A percentile compares a stretch with the other conserved stretches of the same genome.
phyloP scores from a whole-genome alignment of 1,284 basidiomycete species.

The Coniferiporia sulphurascens region DNA sequence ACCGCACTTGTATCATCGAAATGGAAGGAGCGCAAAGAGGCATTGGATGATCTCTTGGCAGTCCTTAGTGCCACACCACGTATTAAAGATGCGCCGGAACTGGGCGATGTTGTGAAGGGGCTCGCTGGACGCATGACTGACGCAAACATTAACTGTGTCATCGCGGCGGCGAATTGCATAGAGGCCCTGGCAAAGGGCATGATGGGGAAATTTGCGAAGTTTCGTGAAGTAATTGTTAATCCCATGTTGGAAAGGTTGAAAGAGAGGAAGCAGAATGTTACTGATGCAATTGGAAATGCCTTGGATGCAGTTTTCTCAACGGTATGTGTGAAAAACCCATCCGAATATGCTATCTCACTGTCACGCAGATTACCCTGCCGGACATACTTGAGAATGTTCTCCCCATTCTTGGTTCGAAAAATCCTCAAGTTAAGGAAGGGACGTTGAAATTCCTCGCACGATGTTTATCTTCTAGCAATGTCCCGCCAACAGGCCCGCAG shows the following conservation, averaged over 20 bases:
- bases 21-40: slow-evolving; percentile 98
- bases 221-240: slow-evolving; percentile 71
- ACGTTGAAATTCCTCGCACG: slow-evolving; percentile 86
- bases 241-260: slow-evolving; percentile 89
- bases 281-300: slow-evolving; percentile 84
- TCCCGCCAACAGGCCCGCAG: slow-evolving; percentile 68
- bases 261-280: slow-evolving; percentile 88
- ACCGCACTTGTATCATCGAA: slow-evolving; percentile 82
- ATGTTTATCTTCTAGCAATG: slow-evolving; percentile 67
- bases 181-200: slow-evolving; percentile 86
- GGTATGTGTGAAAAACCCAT: slow-evolving; percentile 40
- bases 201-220: slow-evolving; percentile 68
- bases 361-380: slow-evolving; percentile 63
- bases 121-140: slow-evolving; percentile 84
- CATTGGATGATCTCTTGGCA: slow-evolving; percentile 77
- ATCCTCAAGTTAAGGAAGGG: slow-evolving; percentile 95
- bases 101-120: slow-evolving; percentile 70
- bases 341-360: slow-evolving; percentile 16
- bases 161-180: slow-evolving; percentile 81
- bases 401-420: slow-evolving; percentile 81
- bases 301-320: slow-evolving; percentile 88
- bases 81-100: slow-evolving; percentile 73
- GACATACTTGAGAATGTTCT: slow-evolving; percentile 87
- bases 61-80: slow-evolving; percentile 71
- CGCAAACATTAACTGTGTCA: slow-evolving; percentile 95